phyloP scores from a whole-genome alignment of 257 asterid genomes.

The Lycium ferocissimum region DNA sequence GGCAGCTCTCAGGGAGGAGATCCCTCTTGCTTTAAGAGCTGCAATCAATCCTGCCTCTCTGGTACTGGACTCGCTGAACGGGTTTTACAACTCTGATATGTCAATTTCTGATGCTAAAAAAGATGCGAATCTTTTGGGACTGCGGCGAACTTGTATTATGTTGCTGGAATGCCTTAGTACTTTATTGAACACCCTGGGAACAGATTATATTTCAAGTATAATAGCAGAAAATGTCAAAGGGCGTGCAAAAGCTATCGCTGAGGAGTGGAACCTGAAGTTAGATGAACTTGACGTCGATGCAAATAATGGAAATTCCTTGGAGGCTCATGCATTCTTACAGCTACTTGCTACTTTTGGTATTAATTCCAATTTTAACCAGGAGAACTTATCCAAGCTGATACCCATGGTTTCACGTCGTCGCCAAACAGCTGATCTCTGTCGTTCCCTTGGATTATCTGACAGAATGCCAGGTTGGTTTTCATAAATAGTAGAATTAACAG shows the following conservation, averaged over 20 bases:
- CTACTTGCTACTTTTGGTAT: constrained; percentile 91
- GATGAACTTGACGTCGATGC: constrained; percentile 94
- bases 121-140: constrained; percentile 81
- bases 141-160: constrained; percentile 96
- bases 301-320: constrained; percentile 91
- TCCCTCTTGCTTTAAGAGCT: constrained; percentile 82
- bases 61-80: constrained; percentile 84
- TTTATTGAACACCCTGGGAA: constrained; percentile 53
- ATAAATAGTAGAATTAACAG: not conserved
- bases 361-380: constrained; percentile 83
- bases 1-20: constrained; percentile 80
- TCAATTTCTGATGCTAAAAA: constrained; percentile 71
- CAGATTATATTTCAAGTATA: constrained; percentile 45
- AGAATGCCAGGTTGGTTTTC: constrained; percentile 88
- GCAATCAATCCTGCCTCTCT: constrained; percentile 81
- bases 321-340: constrained; percentile 98
- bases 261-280: constrained; percentile 91
- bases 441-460: constrained; percentile 87
- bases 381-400: constrained; percentile 71
- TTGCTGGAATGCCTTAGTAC: constrained; percentile 93
- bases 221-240: constrained; percentile 68
- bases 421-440: constrained; percentile 96
- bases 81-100: constrained; percentile 71
- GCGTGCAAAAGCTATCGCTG: constrained; percentile 87
- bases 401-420: constrained; percentile 99